Evolutionary conservation across 768 basidiomycete species (phyloP).

Genomic region (Hygrocybe coccinea): DNA sequence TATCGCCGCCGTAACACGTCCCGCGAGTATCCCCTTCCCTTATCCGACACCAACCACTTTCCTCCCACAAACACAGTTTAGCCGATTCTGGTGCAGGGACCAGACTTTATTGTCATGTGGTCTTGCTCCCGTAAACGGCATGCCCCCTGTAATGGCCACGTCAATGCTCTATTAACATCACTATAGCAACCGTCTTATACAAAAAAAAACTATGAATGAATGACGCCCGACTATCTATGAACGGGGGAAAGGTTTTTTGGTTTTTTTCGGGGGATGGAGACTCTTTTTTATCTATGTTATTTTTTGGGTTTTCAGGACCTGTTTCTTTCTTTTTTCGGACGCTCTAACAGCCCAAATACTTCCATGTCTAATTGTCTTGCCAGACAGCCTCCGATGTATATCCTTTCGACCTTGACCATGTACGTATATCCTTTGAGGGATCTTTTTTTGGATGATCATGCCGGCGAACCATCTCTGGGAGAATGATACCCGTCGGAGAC

Average conservation of each 20-base stretch:
- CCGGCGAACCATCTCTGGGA: neutral
- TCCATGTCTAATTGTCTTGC: neutral
- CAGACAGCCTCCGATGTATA: neutral
- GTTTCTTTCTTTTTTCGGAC: neutral
- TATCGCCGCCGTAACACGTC: neutral
- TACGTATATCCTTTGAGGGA: neutral
- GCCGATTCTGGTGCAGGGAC: conserved; percentile 24
- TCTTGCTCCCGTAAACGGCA: conserved; percentile 34
- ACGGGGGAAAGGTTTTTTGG: no score
- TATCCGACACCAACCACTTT: conserved; percentile 10
- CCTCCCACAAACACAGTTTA: conserved; percentile 22
- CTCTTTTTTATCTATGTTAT: no score
- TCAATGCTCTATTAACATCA: conserved; percentile 7
- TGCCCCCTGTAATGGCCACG: conserved; percentile 2
- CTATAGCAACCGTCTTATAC: conserved; percentile 1
- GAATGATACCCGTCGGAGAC: neutral
- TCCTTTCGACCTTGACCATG: neutral
- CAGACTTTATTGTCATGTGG: conserved; percentile 43
- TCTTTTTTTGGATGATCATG: neutral
- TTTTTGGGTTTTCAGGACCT: neutral
- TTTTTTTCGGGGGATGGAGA: no score
- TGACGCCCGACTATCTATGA: neutral
- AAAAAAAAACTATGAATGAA: no score
- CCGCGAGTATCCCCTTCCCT: neutral
- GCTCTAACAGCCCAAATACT: neutral